A percentile compares a stretch with the other conserved stretches of the same genome.
phyloP scores from a whole-genome alignment of 2,329 filamentous ascomycete species.

The Sordariomycetes sp. region DNA sequence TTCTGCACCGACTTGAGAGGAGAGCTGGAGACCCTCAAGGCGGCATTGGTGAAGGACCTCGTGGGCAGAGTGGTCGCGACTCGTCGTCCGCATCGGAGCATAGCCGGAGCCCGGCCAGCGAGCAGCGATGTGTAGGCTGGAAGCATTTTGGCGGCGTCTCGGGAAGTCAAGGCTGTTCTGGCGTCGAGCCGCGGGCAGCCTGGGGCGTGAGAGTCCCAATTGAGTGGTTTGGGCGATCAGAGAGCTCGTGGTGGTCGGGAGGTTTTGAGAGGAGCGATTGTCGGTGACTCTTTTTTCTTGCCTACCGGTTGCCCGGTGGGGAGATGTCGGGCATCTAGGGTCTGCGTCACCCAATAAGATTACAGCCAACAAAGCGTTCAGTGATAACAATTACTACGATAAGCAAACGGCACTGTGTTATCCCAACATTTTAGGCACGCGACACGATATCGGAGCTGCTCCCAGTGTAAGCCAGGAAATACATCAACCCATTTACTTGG shows the following conservation, averaged over 20 bases:
- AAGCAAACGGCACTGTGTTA: neutral
- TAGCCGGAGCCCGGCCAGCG: conserved; percentile 47
- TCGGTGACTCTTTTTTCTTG: conserved; percentile 14
- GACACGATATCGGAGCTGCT: neutral
- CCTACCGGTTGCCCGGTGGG: conserved; percentile 4
- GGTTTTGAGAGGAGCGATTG: conserved; percentile 6
- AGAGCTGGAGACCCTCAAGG: conserved; percentile 23
- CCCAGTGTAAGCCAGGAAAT: too few relatives aligned
- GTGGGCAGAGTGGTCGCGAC: conserved; percentile 33
- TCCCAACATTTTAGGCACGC: conserved; percentile 1
- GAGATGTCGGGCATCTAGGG: conserved; percentile 2
- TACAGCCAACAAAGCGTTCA: too few relatives aligned
- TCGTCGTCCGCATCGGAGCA: conserved; percentile 46
- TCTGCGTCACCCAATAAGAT: too few relatives aligned
- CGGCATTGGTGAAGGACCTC: conserved; percentile 32
- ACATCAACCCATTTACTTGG: too few relatives aligned
- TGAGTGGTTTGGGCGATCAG: conserved; percentile 10
- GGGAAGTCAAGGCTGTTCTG: conserved; percentile 8
- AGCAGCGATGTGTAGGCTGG: conserved; percentile 19
- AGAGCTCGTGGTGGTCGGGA: conserved; percentile 7
- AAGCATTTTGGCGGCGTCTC: conserved; percentile 16
- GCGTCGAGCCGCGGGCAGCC: conserved; percentile 21
- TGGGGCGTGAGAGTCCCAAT: conserved; percentile 20
- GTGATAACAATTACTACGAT: too few relatives aligned
- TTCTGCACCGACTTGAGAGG: conserved; percentile 10